Base-by-base conservation (phyloP, 768 basidiomycete species). In the Lactarius sp. region DNA sequence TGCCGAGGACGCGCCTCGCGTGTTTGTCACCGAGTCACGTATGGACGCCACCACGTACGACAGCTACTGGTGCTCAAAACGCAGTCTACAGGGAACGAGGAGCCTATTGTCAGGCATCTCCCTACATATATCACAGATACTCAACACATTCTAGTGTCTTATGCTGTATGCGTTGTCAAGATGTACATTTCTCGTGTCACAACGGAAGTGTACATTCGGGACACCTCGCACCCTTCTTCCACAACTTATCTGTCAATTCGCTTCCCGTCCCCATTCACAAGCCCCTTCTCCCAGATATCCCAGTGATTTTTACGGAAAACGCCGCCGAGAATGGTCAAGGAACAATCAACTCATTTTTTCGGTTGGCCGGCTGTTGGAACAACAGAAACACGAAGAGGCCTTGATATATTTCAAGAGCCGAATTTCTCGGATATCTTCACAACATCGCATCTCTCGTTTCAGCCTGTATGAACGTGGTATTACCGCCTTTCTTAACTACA, bases 401-500 rank as follows among this genome's bases (percentile, higher is more conserved):
- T 4, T 60, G 27, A 1, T 46, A 8, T 18, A 10, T 33, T 60
- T 60, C 42, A 22, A 52, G 44, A 31, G 10, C 6, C 18, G 20
- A 31, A 16, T 61, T 20, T 50, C 58, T n/a, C 6, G 1, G 44
- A 46, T 56, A 6, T 16, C 58, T 36, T 16, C n/a, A 3, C 7
- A 9, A 22, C 9, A 51, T 34, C 58, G 41, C 33, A 20, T 13
- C 12, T 14, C 52, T 18, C 70, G 66, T 39, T 67, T 63, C 53
- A 14, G 54, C 60, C 52, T 59, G 8, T 82, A 76, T 65, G 76
- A 78, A 62, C 73, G 71, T 20, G 68, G 77, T 52, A 77, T 82
- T 22, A 66, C 72, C 8, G 72, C 77, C 20, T 77, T 83, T 52
- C 69, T 85, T 27, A 71, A 76, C 18, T 67, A 76, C 44, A 73